These are phyloP conservation scores for Penicillium sp. DNA, from an alignment of 2,329 filamentous ascomycete genomes.

Conservation along the genomic window DNA sequence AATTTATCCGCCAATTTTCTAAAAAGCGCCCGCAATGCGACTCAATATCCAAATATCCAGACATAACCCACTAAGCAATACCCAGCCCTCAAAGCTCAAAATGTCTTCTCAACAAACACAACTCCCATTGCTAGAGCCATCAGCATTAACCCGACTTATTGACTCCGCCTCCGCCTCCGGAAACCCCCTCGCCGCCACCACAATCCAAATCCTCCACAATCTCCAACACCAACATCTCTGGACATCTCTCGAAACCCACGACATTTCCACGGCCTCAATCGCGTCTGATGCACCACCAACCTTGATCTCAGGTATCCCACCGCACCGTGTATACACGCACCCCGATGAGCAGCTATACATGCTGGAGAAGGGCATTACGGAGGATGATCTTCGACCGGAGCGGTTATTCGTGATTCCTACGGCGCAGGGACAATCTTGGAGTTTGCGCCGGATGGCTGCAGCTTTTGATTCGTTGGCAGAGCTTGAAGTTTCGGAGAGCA, in stretches of 20 bases:
- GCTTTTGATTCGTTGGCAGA: conserved; percentile 62
- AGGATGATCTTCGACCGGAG: conserved; percentile 56
- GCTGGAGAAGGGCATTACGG: conserved; percentile 57
- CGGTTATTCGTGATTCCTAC: conserved; percentile 66
- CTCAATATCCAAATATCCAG: neutral
- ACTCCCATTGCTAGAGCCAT: conserved; percentile 35
- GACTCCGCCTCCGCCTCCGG: conserved; percentile 34
- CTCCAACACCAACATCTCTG: conserved; percentile 68
- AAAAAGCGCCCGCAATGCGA: neutral
- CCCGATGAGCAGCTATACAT: conserved; percentile 69
- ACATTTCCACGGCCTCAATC: conserved; percentile 19
- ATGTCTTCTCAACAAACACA: conserved; percentile 25
- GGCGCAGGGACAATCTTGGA: conserved; percentile 66
- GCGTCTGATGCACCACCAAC: conserved; percentile 46
- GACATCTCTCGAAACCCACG: conserved; percentile 61
- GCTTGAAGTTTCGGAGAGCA: conserved; percentile 15
- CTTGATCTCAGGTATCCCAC: conserved; percentile 66
- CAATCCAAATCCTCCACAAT: conserved; percentile 67
- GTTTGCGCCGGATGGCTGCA: conserved; percentile 59
- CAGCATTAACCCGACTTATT: conserved; percentile 51
- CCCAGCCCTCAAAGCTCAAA: conserved; percentile 11
- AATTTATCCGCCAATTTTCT: conserved; percentile 9
- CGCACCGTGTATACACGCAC: conserved; percentile 65
- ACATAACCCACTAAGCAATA: neutral
- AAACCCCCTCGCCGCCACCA: conserved; percentile 52